Evolutionary conservation across 768 basidiomycete species (phyloP).

Genomic region (Mycena indigotica): DNA sequence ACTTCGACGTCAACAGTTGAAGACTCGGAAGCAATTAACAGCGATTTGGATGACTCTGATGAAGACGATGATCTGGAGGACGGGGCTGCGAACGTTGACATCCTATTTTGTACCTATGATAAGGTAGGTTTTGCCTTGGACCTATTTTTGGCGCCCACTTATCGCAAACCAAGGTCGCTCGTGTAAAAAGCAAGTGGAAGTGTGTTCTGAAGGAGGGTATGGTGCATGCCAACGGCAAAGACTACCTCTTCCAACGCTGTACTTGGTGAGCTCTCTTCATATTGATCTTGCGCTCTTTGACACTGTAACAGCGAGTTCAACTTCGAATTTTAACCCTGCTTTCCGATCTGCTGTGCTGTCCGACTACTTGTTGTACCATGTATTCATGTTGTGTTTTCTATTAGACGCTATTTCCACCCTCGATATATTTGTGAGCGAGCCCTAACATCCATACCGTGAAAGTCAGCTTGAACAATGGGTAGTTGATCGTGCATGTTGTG

Average conservation of each 20-base stretch:
- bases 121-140: conserved; percentile 61
- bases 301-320: background rate
- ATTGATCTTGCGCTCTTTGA: background rate
- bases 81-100: conserved; percentile 76
- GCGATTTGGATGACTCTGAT: conserved; percentile 94
- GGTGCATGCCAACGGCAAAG: conserved; percentile 95
- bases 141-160: conserved; percentile 1
- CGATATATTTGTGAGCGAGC: conserved; percentile 74
- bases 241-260: conserved; percentile 97
- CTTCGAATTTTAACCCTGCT: background rate
- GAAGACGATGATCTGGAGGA: conserved; percentile 85
- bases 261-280: conserved; percentile 71
- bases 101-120: conserved; percentile 98
- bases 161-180: conserved; percentile 68
- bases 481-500: conserved; percentile 81
- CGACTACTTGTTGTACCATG: background rate
- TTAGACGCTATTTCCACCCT: conserved; percentile 24
- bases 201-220: conserved; percentile 96
- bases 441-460: conserved; percentile 97
- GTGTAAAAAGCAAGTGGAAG: conserved; percentile 99
- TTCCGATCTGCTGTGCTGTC: background rate
- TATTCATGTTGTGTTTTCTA: background rate
- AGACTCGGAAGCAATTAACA: conserved; percentile 89
- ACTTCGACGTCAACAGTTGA: conserved; percentile 34
- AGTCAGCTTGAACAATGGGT: conserved; percentile 92